phyloP scores from a whole-genome alignment of 192 early-diverging fungal species.

The Linnemannia exigua region DNA sequence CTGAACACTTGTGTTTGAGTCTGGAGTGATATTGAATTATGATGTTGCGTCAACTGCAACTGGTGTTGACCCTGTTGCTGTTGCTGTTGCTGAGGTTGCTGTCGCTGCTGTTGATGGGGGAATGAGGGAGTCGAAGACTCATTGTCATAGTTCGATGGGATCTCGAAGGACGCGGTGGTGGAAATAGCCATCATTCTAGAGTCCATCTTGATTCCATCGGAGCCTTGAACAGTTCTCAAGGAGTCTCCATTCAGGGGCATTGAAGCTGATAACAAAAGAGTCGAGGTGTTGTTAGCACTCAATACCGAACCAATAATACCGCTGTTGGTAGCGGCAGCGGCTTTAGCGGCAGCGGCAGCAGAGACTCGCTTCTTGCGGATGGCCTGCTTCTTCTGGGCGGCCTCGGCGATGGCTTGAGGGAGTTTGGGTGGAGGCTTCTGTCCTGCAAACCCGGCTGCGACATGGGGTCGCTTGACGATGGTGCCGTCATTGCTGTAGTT shows the following conservation, averaged over 20 bases:
- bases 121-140: not conserved
- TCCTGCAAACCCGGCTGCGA: slow-evolving; percentile 50
- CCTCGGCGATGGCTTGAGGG: slow-evolving; percentile 50
- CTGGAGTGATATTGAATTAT: slow-evolving; percentile 9
- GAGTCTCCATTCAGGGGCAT: not conserved
- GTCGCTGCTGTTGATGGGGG: not conserved
- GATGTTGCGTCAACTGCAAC: slow-evolving; percentile 2
- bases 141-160: slow-evolving; percentile 10
- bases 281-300: not conserved
- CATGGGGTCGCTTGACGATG: slow-evolving; percentile 43
- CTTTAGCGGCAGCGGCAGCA: slow-evolving; percentile 15
- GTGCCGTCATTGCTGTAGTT: slow-evolving; percentile 4
- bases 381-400: slow-evolving; percentile 42
- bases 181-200: slow-evolving; percentile 5
- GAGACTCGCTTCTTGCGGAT: slow-evolving; percentile 33
- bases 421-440: slow-evolving; percentile 57
- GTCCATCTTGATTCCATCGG: not conserved
- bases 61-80: slow-evolving; percentile 3
- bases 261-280: not conserved
- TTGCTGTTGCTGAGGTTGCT: not conserved
- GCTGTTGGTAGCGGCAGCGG: not conserved
- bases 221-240: not conserved
- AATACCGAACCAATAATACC: not conserved
- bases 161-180: slow-evolving; percentile 19
- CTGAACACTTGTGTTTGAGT: not conserved